Base-by-base conservation (phyloP, 2,329 filamentous ascomycete species). In the Thermothelomyces thermophilus region DNA sequence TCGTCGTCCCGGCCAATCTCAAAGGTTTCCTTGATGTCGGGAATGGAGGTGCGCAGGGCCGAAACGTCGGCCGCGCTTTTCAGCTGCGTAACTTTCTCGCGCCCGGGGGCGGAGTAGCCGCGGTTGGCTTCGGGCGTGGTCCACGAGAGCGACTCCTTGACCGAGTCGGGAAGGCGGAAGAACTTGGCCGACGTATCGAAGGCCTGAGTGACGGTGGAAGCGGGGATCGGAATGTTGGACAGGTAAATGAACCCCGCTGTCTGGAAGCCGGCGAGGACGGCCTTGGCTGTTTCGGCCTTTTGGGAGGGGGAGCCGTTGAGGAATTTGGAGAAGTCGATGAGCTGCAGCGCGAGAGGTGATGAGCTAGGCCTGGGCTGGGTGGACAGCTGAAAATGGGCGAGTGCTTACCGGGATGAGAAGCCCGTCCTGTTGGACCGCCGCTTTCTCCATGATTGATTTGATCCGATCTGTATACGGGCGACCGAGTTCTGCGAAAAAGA, bases 161-260 rank as follows among this genome's bases (percentile, higher is more conserved):
- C 72, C 8, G 73, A 71, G 41, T 72, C 64, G 2, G 82, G 72
- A 47, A 85, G 79, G 13, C 69, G 66, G 67, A 93, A 93, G 73
- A 91, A 90, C 54, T 73, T 70, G 43, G 83, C 81, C 5, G 86
- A 90, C 50, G 76, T 74, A 54, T 72, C 64, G 64, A 93, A 94
- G 52, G 84, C 76, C 50, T 75, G 67, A 52, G 76, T 66, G 11
- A 89, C 70, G 9, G 76, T 74, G 8, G 76, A 69, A 3, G 77
- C 61, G 0, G 82, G 68, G 53, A 95, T 84, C 35, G 85, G 79
- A 58, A 91, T 83, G 66, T 91, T 87, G 60, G 83, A 83, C 34
- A 95, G 79, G 68, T 95, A 95, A 63, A 96, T 79, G 73, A 96
- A 95, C 50, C 90, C 90, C 2, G 90, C 86, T 1, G 79, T 84